A percentile compares a stretch with the other conserved stretches of the same genome.
Conservation (phyloP, 768 basidiomycete genomes). For the Suillus subaureus region DNA sequence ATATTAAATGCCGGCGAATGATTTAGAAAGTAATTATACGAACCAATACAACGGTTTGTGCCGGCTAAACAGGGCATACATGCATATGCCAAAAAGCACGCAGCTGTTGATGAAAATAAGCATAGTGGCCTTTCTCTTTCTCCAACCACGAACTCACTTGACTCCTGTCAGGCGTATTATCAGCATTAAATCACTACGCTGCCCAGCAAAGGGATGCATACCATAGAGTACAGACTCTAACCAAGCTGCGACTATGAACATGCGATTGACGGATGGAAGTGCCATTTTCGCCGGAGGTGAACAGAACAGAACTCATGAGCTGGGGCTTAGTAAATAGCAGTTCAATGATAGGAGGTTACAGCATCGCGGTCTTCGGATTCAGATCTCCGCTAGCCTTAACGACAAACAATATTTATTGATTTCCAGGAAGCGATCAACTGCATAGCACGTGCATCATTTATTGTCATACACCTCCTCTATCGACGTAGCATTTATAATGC, state of each 20-base stretch:
- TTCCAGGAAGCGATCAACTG: too few species aligned
- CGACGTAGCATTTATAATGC: neutral
- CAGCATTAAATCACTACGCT: neutral
- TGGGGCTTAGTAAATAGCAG: neutral
- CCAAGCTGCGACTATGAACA: neutral
- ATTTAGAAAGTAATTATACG: neutral
- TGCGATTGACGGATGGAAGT: neutral
- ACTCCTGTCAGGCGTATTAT: neutral
- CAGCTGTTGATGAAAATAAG: neutral
- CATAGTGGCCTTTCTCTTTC: too few species aligned
- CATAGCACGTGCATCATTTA: neutral
- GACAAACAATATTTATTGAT: neutral
- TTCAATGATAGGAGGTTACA: neutral
- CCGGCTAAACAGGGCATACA: neutral
- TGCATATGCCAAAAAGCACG: neutral
- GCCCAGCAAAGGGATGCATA: neutral
- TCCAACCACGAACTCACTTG: neutral
- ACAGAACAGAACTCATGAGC: neutral
- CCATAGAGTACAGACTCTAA: constrained; percentile 1
- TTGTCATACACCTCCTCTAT: neutral
- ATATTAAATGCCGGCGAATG: neutral
- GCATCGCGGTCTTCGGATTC: neutral
- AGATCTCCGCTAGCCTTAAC: neutral
- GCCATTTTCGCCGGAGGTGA: neutral
- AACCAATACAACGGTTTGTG: neutral